A percentile compares a stretch with the other conserved stretches of the same genome.
Conservation (phyloP, 1,284 basidiomycete species). For the Cutaneotrichosporon cyanovorans region DNA sequence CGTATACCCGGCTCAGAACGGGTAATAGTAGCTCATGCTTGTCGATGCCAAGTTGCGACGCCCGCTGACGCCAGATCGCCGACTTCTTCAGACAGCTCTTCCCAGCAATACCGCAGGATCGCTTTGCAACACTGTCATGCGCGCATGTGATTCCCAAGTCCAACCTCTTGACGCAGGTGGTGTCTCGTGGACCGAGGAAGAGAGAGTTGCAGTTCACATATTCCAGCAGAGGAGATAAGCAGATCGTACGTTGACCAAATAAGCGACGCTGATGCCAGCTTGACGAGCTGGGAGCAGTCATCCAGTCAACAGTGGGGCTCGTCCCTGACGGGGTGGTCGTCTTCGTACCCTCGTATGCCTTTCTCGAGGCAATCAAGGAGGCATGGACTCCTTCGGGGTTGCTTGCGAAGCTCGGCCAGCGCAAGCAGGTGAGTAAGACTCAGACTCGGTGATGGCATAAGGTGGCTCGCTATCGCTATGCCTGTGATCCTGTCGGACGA, state of each 20-base stretch:
- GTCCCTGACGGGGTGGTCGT: slow-evolving; percentile 85
- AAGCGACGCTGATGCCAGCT: slow-evolving; percentile 52
- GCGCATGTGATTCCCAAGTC: slow-evolving; percentile 81
- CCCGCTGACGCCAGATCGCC: slow-evolving; percentile 59
- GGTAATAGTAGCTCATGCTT: too few relatives aligned
- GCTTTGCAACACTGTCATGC: slow-evolving; percentile 75
- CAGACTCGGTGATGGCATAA: too few relatives aligned
- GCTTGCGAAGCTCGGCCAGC: slow-evolving; percentile 57
- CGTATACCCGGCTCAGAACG: too few relatives aligned
- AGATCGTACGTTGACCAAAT: slow-evolving; percentile 51
- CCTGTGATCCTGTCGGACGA: too few relatives aligned
- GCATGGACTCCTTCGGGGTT: slow-evolving; percentile 61
- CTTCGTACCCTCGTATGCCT: slow-evolving; percentile 88
- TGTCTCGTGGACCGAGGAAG: slow-evolving; percentile 70
- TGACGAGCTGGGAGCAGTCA: slow-evolving; percentile 71
- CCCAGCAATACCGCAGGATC: slow-evolving; percentile 55
- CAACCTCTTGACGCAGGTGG: slow-evolving; percentile 71
- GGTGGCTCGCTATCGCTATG: neutral
- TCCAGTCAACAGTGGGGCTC: slow-evolving; percentile 69
- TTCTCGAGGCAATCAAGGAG: slow-evolving; percentile 61
- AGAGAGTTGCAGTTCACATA: slow-evolving; percentile 75
- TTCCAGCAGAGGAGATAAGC: slow-evolving; percentile 62
- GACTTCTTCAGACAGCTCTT: slow-evolving; percentile 82
- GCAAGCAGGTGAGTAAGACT: slow-evolving; percentile 59
- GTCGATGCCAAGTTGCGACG: neutral